phyloP scores from a whole-genome alignment of 2,329 filamentous ascomycete species.

The Leptosphaerulina australis region DNA sequence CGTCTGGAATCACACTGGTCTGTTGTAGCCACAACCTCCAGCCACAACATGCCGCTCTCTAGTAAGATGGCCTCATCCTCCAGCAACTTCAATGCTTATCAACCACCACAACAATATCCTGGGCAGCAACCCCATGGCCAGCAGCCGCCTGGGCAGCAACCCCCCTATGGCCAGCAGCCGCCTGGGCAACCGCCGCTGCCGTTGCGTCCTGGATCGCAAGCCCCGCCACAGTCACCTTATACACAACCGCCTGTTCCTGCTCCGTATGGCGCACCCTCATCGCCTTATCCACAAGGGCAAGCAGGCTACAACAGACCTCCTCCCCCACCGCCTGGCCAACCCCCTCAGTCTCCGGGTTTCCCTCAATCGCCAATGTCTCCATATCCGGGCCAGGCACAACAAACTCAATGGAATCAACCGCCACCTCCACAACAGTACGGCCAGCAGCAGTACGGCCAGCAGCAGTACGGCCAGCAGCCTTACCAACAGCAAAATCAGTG shows the following conservation, averaged over 20 bases:
- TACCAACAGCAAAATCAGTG: conserved; percentile 29
- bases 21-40: conserved; percentile 25
- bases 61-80: conserved; percentile 34
- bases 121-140: conserved; percentile 35
- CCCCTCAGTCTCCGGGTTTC: conserved; percentile 33
- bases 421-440: conserved; percentile 43
- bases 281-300: conserved; percentile 47
- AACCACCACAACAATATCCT: conserved; percentile 26
- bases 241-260: conserved; percentile 45
- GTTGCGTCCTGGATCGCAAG: conserved; percentile 44
- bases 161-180: conserved; percentile 37
- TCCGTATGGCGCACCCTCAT: conserved; percentile 47
- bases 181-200: conserved; percentile 39
- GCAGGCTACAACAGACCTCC: conserved; percentile 44
- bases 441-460: conserved; percentile 35
- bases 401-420: conserved; percentile 30
- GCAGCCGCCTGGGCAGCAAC: conserved; percentile 30
- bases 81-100: conserved; percentile 38
- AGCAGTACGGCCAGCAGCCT: conserved; percentile 32
- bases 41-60: conserved; percentile 31
- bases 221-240: conserved; percentile 52
- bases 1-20: conserved; percentile 15
- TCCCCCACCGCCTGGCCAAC: conserved; percentile 40
- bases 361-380: conserved; percentile 34
- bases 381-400: conserved; percentile 27